phyloP scores from a whole-genome alignment of 768 basidiomycete species.

The Lentinula detonsa region DNA sequence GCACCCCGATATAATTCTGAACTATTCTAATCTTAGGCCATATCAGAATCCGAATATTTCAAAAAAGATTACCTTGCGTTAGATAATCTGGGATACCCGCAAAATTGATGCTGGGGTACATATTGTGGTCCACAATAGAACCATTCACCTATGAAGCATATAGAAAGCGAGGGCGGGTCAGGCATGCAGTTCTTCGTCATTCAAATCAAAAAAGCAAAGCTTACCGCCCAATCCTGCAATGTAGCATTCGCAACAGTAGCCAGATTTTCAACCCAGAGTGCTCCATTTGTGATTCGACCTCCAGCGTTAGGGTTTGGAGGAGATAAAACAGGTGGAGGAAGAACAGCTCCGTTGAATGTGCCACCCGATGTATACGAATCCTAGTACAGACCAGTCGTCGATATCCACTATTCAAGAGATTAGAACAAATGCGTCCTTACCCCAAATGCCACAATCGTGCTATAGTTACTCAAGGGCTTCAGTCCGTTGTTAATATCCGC shows the following conservation, averaged over 20 bases:
- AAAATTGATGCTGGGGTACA: slow-evolving; percentile 15
- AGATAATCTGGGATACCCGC: slow-evolving; percentile 15
- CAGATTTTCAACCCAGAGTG: slow-evolving; percentile 43
- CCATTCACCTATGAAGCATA: slow-evolving; percentile 15
- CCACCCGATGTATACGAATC: slow-evolving; percentile 45
- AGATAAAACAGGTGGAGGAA: slow-evolving; percentile 31
- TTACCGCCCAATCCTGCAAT: slow-evolving; percentile 46
- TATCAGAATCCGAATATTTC: background rate
- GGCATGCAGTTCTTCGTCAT: background rate
- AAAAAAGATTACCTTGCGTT: slow-evolving; percentile 17
- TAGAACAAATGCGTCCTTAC: slow-evolving; percentile 18
- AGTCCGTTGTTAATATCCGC: slow-evolving; percentile 44
- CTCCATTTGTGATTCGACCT: slow-evolving; percentile 44
- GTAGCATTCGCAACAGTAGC: slow-evolving; percentile 31
- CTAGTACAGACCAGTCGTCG: slow-evolving; percentile 12
- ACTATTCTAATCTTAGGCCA: background rate
- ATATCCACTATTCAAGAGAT: background rate
- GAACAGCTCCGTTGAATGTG: slow-evolving; percentile 34
- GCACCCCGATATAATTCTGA: slow-evolving; percentile 13
- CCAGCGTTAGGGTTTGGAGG: slow-evolving; percentile 43
- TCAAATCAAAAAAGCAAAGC: slow-evolving; percentile 8
- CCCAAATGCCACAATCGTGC: slow-evolving; percentile 48
- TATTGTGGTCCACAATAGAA: slow-evolving; percentile 20
- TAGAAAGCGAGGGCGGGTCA: background rate
- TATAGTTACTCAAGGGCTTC: slow-evolving; percentile 23